Base-by-base conservation (phyloP, 495 filamentous ascomycete species). In the Saxispiralis lemnorum region DNA sequence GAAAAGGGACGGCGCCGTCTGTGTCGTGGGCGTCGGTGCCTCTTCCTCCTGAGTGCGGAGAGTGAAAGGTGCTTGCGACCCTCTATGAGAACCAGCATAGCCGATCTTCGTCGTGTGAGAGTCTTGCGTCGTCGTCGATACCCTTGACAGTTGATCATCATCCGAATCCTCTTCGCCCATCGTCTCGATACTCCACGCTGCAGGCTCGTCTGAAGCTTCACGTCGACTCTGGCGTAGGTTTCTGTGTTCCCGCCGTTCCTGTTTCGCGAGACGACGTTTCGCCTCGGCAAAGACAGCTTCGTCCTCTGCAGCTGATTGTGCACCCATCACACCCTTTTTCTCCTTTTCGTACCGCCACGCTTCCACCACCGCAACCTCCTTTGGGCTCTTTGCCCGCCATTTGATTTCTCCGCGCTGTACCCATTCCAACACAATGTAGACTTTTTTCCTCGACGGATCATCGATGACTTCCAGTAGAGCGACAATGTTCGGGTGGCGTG, bases 381-480 rank as follows among this genome's bases (percentile, higher is more conserved):
- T 77, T 5, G 81, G 63, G 2, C 81, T 87, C 55, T 82, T 79
- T 56, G 79, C 85, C 32, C 88, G 74, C 89, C 89, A 99, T 16
- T 81, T 67, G 30, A 99, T 83, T 60, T 99, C 92, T 38, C 89
- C 87, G 17, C 83, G 72, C 55, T 93, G 82, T 46, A 95, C 85
- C 59, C 82, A 87, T 58, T 99, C 89, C 33, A 99, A 66, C 16
- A 95, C 83, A 60, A 99, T 83, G 63, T 99, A 96, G 44, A 99
- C 92, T 63, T 99, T 99, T 65, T 89, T 88, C 44, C 79, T 71
- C 51, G 83, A 80, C 1, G 87, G 85, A 58, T 99, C 89, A 54
- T 99, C 89, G 53, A 99, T 96, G 53, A 99, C 86, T 60, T 99
- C 89, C 19, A 95, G 70, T 39, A 99, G 66, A 54, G 81, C 85